These are phyloP conservation scores for Phytophthora sojae DNA, from an alignment of 352 stramenopile species.

Conservation along the genomic window DNA sequence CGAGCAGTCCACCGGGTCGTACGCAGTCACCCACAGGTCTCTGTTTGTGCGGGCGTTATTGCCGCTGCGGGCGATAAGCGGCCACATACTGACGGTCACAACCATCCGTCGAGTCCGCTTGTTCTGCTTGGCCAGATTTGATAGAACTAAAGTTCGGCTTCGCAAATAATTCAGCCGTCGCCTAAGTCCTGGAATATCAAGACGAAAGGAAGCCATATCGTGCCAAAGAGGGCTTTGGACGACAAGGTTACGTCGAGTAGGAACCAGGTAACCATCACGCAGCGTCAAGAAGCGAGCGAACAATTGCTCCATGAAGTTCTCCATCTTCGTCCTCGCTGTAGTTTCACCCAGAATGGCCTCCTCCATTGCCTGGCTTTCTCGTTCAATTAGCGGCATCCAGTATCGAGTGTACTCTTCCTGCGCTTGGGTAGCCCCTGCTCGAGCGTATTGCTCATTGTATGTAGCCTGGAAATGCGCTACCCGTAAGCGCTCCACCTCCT, in stretches of 20 bases:
- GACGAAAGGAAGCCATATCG: conserved; percentile 25
- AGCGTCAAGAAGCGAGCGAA: conserved; percentile 53
- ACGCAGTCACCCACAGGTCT: conserved; percentile 62
- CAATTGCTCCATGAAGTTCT: conserved; percentile 45
- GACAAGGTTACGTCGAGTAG: conserved; percentile 60
- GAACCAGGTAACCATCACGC: conserved; percentile 47
- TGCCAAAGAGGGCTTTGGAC: conserved; percentile 50
- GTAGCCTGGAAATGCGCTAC: conserved; percentile 69
- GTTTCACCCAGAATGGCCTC: conserved; percentile 40
- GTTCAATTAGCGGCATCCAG: conserved; percentile 37
- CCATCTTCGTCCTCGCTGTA: conserved; percentile 27
- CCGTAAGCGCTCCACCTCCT: conserved; percentile 52
- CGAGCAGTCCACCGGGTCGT: conserved; percentile 48
- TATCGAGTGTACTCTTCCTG: conserved; percentile 47
- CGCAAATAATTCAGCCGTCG: conserved; percentile 52
- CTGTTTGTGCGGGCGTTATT: conserved; percentile 4
- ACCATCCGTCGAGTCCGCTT: conserved; percentile 45
- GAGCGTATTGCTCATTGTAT: conserved; percentile 63
- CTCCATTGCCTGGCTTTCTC: conserved; percentile 33
- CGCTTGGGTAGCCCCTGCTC: conserved; percentile 33
- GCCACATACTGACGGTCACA: conserved; percentile 56
- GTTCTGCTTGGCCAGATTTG: conserved; percentile 24
- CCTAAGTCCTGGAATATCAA: conserved; percentile 59
- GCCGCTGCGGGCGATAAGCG: conserved; percentile 6
- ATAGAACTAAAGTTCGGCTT: conserved; percentile 45